Evolutionary conservation across 768 basidiomycete genomes (phyloP), one percentile per base, ranked within the genome.

Genomic region (Neoboletus brunneissimus): DNA sequence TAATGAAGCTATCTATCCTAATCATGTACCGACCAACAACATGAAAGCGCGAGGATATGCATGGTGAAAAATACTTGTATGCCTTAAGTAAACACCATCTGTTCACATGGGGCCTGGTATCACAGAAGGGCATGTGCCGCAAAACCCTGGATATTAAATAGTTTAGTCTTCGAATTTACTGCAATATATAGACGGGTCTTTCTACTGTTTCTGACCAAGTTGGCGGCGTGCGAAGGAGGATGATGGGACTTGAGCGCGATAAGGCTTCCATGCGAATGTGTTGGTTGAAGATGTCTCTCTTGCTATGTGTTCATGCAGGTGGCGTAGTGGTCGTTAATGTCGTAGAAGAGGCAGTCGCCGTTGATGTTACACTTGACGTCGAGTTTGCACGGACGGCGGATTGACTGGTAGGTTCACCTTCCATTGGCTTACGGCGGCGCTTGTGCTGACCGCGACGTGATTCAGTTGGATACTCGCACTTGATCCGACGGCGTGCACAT

Each of bases 381-480:
- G 65, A 58, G 46, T 57, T 71, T 38, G 69, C 53, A 31, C 60
- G 69, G 42, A 50, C 23, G 18, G 64, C 31, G 12, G 58, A 50
- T 48, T 71, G 67, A 43, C 41, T 37, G 11, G 60, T 35, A 58
- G 66, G 20, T 32, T 70, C 70, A n/a, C 63, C 51, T 23, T 72
- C 70, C 31, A 57, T 54, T 40, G 61, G 66, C 53, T 72, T 72
- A 43, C 70, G 72, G 40, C 70, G 70, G 23, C 70, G 70, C 57
- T 78, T 73, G 66, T 80, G 78, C 57, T 79, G 77, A 4, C 79
- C 79, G 32, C 79, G 73, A 47, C 76, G 75, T 12, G 77, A 79
- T 55, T 80, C 78, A 48, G 77, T 79, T n/a, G 79, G 79, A 62
- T 79, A 79, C 49, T 72, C 74, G 62, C 79, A 80, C 43, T 71